Evolutionary conservation across 2,329 filamentous ascomycete genomes (phyloP).

Genomic region (Nannizzia gypsea): DNA sequence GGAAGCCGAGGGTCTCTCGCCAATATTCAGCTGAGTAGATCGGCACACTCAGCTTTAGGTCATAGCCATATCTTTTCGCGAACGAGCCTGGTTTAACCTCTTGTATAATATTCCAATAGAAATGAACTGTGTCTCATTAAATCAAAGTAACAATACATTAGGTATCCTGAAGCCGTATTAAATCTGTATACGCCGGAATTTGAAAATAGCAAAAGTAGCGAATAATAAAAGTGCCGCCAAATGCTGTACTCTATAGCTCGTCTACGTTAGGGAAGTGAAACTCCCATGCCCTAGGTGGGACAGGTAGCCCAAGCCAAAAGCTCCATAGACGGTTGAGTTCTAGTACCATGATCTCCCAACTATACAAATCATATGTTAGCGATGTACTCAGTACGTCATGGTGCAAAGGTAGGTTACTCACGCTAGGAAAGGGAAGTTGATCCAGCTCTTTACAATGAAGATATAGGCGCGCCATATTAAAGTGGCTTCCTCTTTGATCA

Average conservation of each 20-base stretch:
- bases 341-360: conserved; percentile 41
- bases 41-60: too few species aligned
- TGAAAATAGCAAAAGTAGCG: background rate
- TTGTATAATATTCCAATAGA: background rate
- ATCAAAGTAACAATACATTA: background rate
- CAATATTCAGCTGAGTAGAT: background rate
- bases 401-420: conserved; percentile 40
- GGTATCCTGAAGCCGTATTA: background rate
- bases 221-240: conserved; percentile 15
- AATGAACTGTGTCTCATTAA: background rate
- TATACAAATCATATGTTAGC: conserved; percentile 18
- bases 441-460: conserved; percentile 60
- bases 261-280: conserved; percentile 35
- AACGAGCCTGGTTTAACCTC: background rate
- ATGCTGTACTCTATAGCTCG: conserved; percentile 27
- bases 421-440: conserved; percentile 54
- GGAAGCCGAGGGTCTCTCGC: background rate
- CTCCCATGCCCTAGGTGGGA: conserved; percentile 46
- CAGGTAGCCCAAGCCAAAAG: conserved; percentile 52
- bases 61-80: background rate
- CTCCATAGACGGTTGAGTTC: conserved; percentile 47
- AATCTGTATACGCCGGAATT: background rate
- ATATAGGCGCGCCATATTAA: conserved; percentile 52
- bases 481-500: conserved; percentile 51
- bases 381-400: background rate